phyloP scores from a whole-genome alignment of 148 eudicot genomes.

The Camellia lanceoleosa region DNA sequence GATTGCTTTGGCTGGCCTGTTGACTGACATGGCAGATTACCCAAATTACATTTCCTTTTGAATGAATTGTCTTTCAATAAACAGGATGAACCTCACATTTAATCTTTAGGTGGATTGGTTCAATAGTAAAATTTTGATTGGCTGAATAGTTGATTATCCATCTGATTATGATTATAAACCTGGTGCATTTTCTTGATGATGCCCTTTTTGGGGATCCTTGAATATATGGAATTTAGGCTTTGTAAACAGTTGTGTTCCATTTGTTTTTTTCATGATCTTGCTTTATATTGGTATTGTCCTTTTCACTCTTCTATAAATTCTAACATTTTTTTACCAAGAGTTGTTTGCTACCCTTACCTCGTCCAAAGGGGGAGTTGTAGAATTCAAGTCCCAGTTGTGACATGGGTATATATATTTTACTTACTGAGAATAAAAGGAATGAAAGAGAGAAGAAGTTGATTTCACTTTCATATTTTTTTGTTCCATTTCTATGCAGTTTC shows the following conservation, averaged over 20 bases:
- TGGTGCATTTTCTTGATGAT: neutral
- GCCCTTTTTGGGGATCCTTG: neutral
- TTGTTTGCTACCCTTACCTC: neutral
- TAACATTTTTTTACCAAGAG: neutral
- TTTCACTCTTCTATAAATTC: neutral
- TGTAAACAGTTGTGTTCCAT: neutral
- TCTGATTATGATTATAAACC: neutral
- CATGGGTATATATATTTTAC: neutral
- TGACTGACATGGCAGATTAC: neutral
- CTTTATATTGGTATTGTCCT: neutral
- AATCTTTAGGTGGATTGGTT: conserved; percentile 1
- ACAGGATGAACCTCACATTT: neutral
- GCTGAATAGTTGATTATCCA: neutral
- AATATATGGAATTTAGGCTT: neutral
- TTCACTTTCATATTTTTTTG: neutral
- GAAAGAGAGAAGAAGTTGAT: neutral
- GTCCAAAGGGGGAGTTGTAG: neutral
- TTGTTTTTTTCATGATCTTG: neutral
- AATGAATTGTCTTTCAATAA: neutral
- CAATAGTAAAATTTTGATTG: neutral
- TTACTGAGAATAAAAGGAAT: neutral
- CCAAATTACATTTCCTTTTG: neutral
- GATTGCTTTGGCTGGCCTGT: neutral
- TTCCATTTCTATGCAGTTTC: conserved; percentile 45
- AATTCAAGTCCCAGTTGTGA: neutral